Conservation (phyloP, 768 basidiomycete species). For the Leccinum variicolor region DNA sequence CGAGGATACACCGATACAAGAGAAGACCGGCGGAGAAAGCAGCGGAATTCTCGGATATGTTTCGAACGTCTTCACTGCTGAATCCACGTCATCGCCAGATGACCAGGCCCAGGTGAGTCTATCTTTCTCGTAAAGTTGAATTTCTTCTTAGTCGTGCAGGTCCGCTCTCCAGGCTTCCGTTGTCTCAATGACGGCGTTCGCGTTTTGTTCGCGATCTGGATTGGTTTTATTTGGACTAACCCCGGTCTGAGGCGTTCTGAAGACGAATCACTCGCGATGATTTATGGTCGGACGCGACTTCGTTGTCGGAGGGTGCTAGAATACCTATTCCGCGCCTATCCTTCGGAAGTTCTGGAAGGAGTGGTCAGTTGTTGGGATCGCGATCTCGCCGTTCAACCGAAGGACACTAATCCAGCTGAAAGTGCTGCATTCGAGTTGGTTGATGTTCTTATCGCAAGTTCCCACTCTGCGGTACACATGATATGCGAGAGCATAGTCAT, state of each 20-base stretch:
- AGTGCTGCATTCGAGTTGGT: conserved; percentile 75
- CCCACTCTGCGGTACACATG: conserved; percentile 85
- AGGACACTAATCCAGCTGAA: conserved; percentile 39
- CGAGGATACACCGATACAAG: conserved; percentile 51
- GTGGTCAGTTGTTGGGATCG: conserved; percentile 80
- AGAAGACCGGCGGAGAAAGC: conserved; percentile 51
- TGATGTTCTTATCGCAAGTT: conserved; percentile 78
- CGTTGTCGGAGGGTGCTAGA: conserved; percentile 81
- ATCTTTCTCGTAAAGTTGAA: background rate
- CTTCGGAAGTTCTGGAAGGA: conserved; percentile 80
- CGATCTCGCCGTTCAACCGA: conserved; percentile 43
- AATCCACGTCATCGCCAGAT: conserved; percentile 47
- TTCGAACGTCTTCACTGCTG: conserved; percentile 85
- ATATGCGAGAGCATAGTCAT: conserved; percentile 76
- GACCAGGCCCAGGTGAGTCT: conserved; percentile 57
- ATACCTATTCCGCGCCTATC: conserved; percentile 77
- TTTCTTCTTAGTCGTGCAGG: conserved; percentile 29
- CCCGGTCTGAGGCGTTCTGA: conserved; percentile 47
- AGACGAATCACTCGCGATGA: conserved; percentile 65
- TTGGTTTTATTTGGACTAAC: conserved; percentile 49
- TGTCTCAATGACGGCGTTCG: conserved; percentile 79
- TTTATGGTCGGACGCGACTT: conserved; percentile 60
- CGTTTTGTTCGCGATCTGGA: conserved; percentile 77
- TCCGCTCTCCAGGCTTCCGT: conserved; percentile 70
- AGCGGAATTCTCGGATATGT: conserved; percentile 84